Percentiles rank a stretch among this genome's conserved stretches.
Evolutionary conservation across 768 basidiomycete genomes (phyloP).

Genomic region (Pleurotus citrinopileatus): DNA sequence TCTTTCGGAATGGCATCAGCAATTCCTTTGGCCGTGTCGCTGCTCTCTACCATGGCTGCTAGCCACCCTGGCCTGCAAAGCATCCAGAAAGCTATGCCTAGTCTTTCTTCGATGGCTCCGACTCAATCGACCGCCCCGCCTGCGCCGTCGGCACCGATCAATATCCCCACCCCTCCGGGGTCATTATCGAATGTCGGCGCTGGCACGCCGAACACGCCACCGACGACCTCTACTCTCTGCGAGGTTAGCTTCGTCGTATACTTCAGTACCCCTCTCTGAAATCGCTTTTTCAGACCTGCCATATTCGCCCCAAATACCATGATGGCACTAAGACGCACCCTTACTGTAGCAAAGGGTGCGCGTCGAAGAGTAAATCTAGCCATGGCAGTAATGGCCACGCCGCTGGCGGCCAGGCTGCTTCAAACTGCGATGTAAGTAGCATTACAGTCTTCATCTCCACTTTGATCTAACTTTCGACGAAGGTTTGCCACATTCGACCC

Average conservation of each 20-base stretch:
- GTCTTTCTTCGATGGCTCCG: background rate
- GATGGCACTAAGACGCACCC: slow-evolving; percentile 56
- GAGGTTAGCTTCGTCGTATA: slow-evolving; percentile 36
- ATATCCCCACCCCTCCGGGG: background rate
- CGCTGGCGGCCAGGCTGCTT: slow-evolving; percentile 14
- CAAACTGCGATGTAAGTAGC: background rate
- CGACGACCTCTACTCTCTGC: slow-evolving; percentile 39
- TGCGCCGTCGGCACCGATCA: slow-evolving; percentile 18
- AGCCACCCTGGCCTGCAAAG: slow-evolving; percentile 35
- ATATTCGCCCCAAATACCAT: slow-evolving; percentile 50
- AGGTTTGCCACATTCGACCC: slow-evolving; percentile 61
- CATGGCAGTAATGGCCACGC: slow-evolving; percentile 13
- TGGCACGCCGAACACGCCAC: slow-evolving; percentile 20
- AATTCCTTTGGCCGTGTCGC: slow-evolving; percentile 43
- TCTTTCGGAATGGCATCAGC: slow-evolving; percentile 33
- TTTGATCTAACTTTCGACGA: slow-evolving; percentile 7
- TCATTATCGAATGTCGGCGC: slow-evolving; percentile 12
- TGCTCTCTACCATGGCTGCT: slow-evolving; percentile 35
- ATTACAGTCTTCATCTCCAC: background rate
- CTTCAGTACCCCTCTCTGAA: slow-evolving; percentile 10
- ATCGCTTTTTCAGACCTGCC: slow-evolving; percentile 49
- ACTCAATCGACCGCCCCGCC: slow-evolving; percentile 16
- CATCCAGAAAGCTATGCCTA: slow-evolving; percentile 16
- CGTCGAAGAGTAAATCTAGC: slow-evolving; percentile 37
- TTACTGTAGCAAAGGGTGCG: slow-evolving; percentile 60